Evolutionary conservation across 2,329 filamentous ascomycete species (phyloP).

Genomic region (Talaromyces islandicus): DNA sequence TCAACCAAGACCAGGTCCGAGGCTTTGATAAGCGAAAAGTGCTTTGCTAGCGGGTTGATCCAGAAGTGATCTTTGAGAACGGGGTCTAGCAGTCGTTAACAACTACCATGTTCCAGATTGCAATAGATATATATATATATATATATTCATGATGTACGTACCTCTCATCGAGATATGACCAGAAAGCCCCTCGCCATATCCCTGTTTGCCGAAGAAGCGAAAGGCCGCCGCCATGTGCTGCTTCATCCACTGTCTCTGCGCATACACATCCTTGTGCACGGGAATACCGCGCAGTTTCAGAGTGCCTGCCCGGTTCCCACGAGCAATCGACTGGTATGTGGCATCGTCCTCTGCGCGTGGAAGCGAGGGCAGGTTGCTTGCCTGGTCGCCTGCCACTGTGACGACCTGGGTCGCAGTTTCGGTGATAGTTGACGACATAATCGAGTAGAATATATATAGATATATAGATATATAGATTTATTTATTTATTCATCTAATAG

Average conservation of each 20-base stretch:
- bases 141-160: too few species aligned
- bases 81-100: slow-evolving; percentile 21
- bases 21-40: slow-evolving; percentile 37
- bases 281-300: slow-evolving; percentile 34
- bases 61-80: slow-evolving; percentile 34
- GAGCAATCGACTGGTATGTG: slow-evolving; percentile 29
- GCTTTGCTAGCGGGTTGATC: slow-evolving; percentile 36
- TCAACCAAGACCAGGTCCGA: slow-evolving; percentile 37
- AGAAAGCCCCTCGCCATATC: slow-evolving; percentile 18
- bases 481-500: too few species aligned
- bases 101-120: not conserved
- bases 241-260: slow-evolving; percentile 49
- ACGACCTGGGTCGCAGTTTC: slow-evolving; percentile 3
- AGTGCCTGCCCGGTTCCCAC: slow-evolving; percentile 28
- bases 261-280: slow-evolving; percentile 33
- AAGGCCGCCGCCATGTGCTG: slow-evolving; percentile 40
- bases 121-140: not conserved
- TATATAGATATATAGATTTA: not conserved
- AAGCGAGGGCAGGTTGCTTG: slow-evolving; percentile 3
- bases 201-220: slow-evolving; percentile 20
- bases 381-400: slow-evolving; percentile 2
- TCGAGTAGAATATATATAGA: not conserved
- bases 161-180: slow-evolving; percentile 38
- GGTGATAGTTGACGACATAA: slow-evolving; percentile 10
- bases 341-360: slow-evolving; percentile 9